Evolutionary conservation across 202 grass and related monocot species (phyloP).

Genomic region (Zoysia matrella): DNA sequence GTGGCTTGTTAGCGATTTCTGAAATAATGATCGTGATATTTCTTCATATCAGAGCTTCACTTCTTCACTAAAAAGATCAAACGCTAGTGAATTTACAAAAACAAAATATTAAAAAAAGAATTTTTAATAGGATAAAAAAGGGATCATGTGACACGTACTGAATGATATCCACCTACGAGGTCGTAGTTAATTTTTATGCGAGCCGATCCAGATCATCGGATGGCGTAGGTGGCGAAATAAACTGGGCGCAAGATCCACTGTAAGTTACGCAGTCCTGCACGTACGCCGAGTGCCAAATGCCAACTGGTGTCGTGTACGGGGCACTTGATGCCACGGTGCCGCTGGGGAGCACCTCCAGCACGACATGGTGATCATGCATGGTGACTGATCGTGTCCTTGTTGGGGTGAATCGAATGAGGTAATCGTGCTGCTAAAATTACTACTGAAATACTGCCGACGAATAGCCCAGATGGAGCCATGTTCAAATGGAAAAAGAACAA

Average conservation of each 20-base stretch:
- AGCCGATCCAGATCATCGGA: neutral
- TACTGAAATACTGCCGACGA: neutral
- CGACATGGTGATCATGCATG: neutral
- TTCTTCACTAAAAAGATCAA: too few relatives aligned
- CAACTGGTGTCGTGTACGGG: neutral
- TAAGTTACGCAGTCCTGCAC: neutral
- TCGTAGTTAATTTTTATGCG: neutral
- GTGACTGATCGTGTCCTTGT: neutral
- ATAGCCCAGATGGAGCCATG: neutral
- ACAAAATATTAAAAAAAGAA: neutral
- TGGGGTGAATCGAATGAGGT: neutral
- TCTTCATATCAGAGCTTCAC: neutral
- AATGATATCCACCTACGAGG: neutral
- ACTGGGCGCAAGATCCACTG: neutral
- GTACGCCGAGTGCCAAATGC: neutral
- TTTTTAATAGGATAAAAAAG: too few relatives aligned
- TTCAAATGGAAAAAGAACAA: neutral
- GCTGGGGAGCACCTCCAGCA: neutral
- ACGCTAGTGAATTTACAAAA: too few relatives aligned
- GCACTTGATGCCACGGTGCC: neutral
- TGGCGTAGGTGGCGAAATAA: neutral
- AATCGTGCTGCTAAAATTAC: neutral
- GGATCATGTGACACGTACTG: neutral
- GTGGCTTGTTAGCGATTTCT: slow-evolving; percentile 31
- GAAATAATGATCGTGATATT: slow-evolving; percentile 43